phyloP scores from a whole-genome alignment of 176 grass and related monocot species.

The Puya raimondii region DNA sequence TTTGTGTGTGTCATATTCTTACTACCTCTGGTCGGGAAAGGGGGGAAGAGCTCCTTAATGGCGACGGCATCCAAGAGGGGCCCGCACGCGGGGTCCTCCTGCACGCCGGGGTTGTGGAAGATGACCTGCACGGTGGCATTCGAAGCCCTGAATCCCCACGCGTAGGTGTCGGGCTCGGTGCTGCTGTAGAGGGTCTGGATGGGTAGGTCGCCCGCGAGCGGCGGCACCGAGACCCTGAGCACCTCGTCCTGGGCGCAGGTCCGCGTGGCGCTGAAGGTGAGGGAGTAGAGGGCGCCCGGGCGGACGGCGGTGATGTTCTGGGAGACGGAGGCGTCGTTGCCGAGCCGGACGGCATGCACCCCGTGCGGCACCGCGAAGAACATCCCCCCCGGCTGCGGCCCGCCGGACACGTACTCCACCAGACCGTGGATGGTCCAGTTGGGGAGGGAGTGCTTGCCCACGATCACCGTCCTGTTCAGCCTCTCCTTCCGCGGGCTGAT shows the following conservation, averaged over 20 bases:
- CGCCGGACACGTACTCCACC: constrained; percentile 75
- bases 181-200: constrained; percentile 85
- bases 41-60: constrained; percentile 78
- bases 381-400: constrained; percentile 85
- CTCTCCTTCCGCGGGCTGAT: constrained; percentile 39
- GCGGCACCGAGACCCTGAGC: constrained; percentile 28
- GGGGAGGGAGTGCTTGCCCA: constrained; percentile 78
- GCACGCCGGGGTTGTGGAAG: constrained; percentile 76
- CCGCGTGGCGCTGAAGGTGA: constrained; percentile 87
- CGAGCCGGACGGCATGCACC: constrained; percentile 81
- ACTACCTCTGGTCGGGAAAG: constrained; percentile 66
- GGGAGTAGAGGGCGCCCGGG: constrained; percentile 66
- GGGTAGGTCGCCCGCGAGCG: constrained; percentile 63
- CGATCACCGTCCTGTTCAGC: constrained; percentile 83
- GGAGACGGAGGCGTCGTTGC: constrained; percentile 49
- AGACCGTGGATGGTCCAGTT: constrained; percentile 67
- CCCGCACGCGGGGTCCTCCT: constrained; percentile 72
- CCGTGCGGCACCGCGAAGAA: constrained; percentile 79
- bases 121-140: constrained; percentile 39
- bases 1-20: background rate
- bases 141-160: constrained; percentile 72
- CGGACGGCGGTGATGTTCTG: constrained; percentile 82
- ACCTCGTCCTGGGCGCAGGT: constrained; percentile 94
- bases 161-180: constrained; percentile 62
- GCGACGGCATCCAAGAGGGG: constrained; percentile 83